A percentile compares a stretch with the other conserved stretches of the same genome.
Conservation (phyloP, 306 rosid species). For the Arachis hypogaea region DNA sequence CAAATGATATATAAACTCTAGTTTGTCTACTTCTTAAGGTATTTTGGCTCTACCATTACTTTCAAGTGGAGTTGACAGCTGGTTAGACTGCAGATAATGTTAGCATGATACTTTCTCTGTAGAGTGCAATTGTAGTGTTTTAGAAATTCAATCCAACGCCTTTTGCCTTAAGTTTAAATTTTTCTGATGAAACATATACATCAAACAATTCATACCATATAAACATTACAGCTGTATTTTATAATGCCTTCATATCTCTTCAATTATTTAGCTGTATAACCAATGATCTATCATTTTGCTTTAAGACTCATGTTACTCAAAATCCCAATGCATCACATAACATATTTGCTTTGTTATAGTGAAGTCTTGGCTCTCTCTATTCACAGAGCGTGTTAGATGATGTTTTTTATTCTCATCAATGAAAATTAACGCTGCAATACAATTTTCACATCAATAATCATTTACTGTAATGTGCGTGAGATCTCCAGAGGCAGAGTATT, state of each 20-base stretch:
- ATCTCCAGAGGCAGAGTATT: neutral
- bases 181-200: neutral
- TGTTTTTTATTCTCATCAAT: neutral
- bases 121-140: neutral
- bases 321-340: too few species aligned
- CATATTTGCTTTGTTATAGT: too few species aligned
- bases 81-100: neutral
- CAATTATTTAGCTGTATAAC: too few species aligned
- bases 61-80: neutral
- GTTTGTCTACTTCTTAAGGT: neutral
- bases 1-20: neutral
- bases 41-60: neutral
- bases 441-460: neutral
- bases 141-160: neutral
- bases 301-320: too few species aligned
- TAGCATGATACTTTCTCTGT: neutral
- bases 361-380: too few species aligned
- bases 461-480: slow-evolving; percentile 10
- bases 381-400: neutral
- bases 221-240: too few species aligned
- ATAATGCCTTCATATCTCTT: neutral
- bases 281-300: too few species aligned
- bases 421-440: neutral
- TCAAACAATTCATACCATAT: neutral
- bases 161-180: neutral